Evolutionary conservation across 306 rosid species (phyloP), one percentile per base, ranked within the genome.

Genomic region (Trifolium pratense): DNA sequence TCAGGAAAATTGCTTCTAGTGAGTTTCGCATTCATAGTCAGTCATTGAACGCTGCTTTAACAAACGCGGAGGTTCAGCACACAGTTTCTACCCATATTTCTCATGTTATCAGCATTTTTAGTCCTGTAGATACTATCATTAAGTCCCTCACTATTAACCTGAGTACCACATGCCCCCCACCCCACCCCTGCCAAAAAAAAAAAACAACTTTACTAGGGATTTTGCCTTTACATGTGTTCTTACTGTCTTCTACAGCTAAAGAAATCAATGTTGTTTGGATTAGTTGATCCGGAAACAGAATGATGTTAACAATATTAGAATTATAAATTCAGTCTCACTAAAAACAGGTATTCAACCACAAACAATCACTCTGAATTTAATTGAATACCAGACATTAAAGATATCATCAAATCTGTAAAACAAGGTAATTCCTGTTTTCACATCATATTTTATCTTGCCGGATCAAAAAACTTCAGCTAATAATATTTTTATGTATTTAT

Each of bases 331-430:
- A 51, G 10, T 53, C 42, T 31, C 51, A 9, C 40, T 66, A 75
- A 62, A 63, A 65, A 45, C 42, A 45, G 70, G 45, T 68, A 55
- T 62, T 52, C 20, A 48, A 79, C 60, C 45, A n/a, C 15, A 71
- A 62, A 56, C 32, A 73, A 21, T 48, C 11, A 0, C 25, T 51
- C 43, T 48, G 29, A 32, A 36, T 58, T 43, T n/a, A 29, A 31
- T 55, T 46, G 42, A 61, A 53, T 36, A 32, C 26, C 78, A 55
- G 32, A 29, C 31, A 58, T 23, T 39, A 16, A 42, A 69, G 46
- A 51, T 51, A 31, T 59, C 59, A 68, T 4, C 64, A 73, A 58
- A 64, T 23, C 53, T 10, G 6, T 20, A 56, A 31, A 65, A 65
- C 42, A 72, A n/a, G 37, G 25, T 17, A n/a, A 37, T 29, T 70